These are phyloP conservation scores for Spirogloea muscicola DNA, from an alignment of 139 green algal genomes.

Conservation along the genomic window DNA sequence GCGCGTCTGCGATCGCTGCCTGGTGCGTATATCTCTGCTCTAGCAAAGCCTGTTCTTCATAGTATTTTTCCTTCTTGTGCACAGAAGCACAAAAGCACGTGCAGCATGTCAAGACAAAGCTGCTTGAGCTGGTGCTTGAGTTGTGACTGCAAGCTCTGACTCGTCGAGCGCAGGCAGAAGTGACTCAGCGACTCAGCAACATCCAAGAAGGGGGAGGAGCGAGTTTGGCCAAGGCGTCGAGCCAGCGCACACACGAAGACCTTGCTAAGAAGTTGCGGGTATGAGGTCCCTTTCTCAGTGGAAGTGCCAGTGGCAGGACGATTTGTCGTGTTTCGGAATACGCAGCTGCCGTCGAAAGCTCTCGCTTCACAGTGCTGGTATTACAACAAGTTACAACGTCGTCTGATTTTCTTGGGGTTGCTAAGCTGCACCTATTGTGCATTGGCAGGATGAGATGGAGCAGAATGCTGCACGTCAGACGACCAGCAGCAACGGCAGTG, in stretches of 20 bases:
- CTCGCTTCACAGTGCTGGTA: too few relatives aligned
- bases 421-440: too few relatives aligned
- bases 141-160: too few relatives aligned
- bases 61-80: not conserved
- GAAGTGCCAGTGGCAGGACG: not conserved
- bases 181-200: constrained; percentile 35
- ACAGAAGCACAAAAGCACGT: too few relatives aligned
- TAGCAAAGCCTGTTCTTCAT: not conserved
- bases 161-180: constrained; percentile 34
- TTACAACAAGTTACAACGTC: too few relatives aligned
- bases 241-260: constrained; percentile 31
- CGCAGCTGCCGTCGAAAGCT: too few relatives aligned
- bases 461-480: constrained; percentile 20
- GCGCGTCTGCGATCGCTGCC: constrained; percentile 44
- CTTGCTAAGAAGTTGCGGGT: constrained; percentile 37
- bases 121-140: too few relatives aligned
- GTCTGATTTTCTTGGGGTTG: too few relatives aligned
- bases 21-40: constrained; percentile 32
- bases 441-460: constrained; percentile 44
- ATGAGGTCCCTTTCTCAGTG: not conserved
- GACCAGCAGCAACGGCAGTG: too few relatives aligned
- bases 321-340: too few relatives aligned
- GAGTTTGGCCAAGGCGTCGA: not conserved
- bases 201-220: constrained; percentile 2
- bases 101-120: too few relatives aligned